These are phyloP conservation scores for Saccharomycopsis selenospora DNA, from an alignment of 805 yeast species.

Conservation along the genomic window DNA sequence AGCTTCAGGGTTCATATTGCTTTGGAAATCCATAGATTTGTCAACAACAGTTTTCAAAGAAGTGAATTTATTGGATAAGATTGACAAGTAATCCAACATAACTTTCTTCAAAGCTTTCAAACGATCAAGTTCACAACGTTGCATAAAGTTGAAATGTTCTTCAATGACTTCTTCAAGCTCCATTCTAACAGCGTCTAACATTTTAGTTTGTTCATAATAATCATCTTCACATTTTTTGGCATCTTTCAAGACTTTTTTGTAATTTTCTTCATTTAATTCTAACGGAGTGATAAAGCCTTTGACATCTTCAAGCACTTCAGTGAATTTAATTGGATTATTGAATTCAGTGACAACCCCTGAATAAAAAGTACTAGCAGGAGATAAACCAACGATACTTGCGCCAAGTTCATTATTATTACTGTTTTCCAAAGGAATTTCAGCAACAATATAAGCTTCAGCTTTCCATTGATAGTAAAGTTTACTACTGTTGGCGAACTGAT, in stretches of 20 bases:
- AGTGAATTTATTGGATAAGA: constrained; percentile 54
- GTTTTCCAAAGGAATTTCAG: constrained; percentile 30
- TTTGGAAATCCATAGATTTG: constrained; percentile 56
- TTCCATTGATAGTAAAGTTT: constrained; percentile 79
- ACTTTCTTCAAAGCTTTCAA: constrained; percentile 70
- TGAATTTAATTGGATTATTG: constrained; percentile 8
- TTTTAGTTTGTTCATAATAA: constrained; percentile 47
- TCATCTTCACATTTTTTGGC: constrained; percentile 49
- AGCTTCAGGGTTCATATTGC: constrained; percentile 58
- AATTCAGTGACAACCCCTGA: constrained; percentile 8
- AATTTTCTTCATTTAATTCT: constrained; percentile 28
- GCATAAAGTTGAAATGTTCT: constrained; percentile 71
- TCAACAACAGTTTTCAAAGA: constrained; percentile 53
- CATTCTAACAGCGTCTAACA: constrained; percentile 61
- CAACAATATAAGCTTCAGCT: constrained; percentile 53
- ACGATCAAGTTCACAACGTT: constrained; percentile 75
- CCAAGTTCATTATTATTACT: constrained; percentile 7
- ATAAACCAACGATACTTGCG: background rate
- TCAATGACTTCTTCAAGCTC: constrained; percentile 64
- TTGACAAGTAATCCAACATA: constrained; percentile 61
- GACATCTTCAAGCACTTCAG: constrained; percentile 20
- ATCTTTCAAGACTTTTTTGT: constrained; percentile 47
- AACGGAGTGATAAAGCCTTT: constrained; percentile 19
- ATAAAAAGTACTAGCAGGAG: constrained; percentile 14
- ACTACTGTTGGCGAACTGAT: constrained; percentile 63